phyloP scores from a whole-genome alignment of 345 rosid species.

The Salix koriyanagi region DNA sequence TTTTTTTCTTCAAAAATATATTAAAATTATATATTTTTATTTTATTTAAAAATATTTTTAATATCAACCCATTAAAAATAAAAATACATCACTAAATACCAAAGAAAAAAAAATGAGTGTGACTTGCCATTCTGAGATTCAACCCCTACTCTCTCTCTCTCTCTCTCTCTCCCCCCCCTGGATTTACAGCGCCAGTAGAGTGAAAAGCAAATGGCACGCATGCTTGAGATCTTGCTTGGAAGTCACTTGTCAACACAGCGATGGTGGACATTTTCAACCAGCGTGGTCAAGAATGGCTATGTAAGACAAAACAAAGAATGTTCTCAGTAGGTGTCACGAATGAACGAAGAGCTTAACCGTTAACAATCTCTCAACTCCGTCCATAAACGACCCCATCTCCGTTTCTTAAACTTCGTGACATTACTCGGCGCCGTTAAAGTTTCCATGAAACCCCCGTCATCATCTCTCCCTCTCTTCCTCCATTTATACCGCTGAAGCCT shows the following conservation, averaged over 20 bases:
- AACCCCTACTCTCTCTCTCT: neutral
- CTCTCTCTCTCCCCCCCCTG: neutral
- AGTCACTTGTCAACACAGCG: neutral
- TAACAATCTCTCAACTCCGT: neutral
- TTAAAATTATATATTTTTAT: too few species aligned
- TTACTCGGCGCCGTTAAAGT: neutral
- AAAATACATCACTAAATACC: too few species aligned
- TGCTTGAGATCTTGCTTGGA: too few species aligned
- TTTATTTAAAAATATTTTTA: too few species aligned
- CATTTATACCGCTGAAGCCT: neutral
- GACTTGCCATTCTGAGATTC: neutral
- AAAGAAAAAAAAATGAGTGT: too few species aligned
- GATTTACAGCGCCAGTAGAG: neutral
- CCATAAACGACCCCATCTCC: neutral
- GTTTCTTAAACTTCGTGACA: too few species aligned
- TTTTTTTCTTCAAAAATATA: too few species aligned
- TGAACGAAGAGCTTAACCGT: conserved; percentile 5
- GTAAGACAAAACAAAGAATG: neutral
- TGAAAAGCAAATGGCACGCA: neutral
- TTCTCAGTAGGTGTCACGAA: neutral
- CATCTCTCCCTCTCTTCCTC: neutral
- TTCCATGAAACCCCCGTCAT: neutral
- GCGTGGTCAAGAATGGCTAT: neutral
- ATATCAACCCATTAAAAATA: too few species aligned
- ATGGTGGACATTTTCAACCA: neutral